Conservation (phyloP, 1,139 yeast genomes). For the Suhomyces yuchorum region DNA sequence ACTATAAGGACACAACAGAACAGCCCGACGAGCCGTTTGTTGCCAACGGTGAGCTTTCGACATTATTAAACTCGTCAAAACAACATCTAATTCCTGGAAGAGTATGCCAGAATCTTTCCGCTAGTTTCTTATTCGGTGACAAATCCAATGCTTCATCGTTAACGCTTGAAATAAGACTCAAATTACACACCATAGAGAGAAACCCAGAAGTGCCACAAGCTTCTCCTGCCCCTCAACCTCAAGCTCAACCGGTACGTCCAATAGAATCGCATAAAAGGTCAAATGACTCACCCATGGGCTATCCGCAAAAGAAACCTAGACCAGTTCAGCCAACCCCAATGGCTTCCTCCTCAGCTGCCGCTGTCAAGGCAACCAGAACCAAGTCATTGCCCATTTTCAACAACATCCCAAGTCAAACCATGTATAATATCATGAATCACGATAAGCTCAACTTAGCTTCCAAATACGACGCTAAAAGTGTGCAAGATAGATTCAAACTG, state of each 20-base stretch:
- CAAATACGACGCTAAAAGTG: constrained; percentile 44
- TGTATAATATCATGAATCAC: constrained; percentile 45
- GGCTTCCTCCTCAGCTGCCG: constrained; percentile 27
- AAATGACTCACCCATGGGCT: constrained; percentile 11
- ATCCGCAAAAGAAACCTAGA: constrained; percentile 13
- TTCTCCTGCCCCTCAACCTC: constrained; percentile 6
- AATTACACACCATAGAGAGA: constrained; percentile 49
- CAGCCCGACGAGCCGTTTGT: constrained; percentile 76
- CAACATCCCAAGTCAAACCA: constrained; percentile 43
- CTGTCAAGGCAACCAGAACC: constrained; percentile 62
- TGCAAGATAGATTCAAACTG: constrained; percentile 51
- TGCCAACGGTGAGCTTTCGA: constrained; percentile 65
- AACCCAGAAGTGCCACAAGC: constrained; percentile 19
- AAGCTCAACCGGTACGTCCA: constrained; percentile 10
- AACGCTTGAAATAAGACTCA: constrained; percentile 66
- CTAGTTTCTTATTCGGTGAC: constrained; percentile 50
- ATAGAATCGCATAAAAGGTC: constrained; percentile 7
- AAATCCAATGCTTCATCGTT: constrained; percentile 45
- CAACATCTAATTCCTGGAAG: constrained; percentile 61
- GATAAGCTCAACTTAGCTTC: constrained; percentile 44
- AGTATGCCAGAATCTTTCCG: constrained; percentile 69
- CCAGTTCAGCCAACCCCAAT: constrained; percentile 7
- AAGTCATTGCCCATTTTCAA: constrained; percentile 62
- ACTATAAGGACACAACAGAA: constrained; percentile 72
- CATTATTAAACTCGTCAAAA: constrained; percentile 32